phyloP scores from a whole-genome alignment of 2,329 filamentous ascomycete genomes.

The Fusarium pseudocircinatum region DNA sequence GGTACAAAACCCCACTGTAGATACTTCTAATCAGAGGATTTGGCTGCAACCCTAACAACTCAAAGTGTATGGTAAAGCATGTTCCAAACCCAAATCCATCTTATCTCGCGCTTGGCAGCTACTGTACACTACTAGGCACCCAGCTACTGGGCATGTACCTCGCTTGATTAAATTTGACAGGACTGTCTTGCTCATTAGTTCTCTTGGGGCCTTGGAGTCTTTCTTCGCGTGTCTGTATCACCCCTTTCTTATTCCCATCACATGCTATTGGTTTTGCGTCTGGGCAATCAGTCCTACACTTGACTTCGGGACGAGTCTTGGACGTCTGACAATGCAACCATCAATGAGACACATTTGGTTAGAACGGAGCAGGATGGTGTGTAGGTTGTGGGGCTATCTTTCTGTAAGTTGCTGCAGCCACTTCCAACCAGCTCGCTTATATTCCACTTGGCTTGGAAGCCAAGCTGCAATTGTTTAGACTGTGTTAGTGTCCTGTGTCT shows the following conservation, averaged over 20 bases:
- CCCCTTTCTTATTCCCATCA: constrained; percentile 17
- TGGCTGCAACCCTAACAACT: constrained; percentile 7
- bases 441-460: constrained; percentile 28
- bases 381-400: constrained; percentile 21
- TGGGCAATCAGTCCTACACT: constrained; percentile 30
- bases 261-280: constrained; percentile 20
- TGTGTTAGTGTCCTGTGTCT: constrained; percentile 5
- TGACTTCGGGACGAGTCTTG: constrained; percentile 30
- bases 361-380: constrained; percentile 27
- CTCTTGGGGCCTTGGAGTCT: neutral
- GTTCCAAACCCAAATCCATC: constrained; percentile 26
- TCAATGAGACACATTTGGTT: constrained; percentile 31
- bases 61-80: constrained; percentile 16
- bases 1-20: neutral
- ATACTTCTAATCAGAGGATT: constrained; percentile 1
- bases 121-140: neutral
- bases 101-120: constrained; percentile 7
- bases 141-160: neutral
- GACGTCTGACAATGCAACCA: constrained; percentile 41
- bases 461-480: constrained; percentile 24
- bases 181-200: neutral
- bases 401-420: constrained; percentile 38
- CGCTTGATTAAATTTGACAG: neutral
- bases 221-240: constrained; percentile 1
- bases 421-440: constrained; percentile 32